Conservation (phyloP, 225 moss, liverwort and hornwort genomes). For the Neckera pumila region DNA sequence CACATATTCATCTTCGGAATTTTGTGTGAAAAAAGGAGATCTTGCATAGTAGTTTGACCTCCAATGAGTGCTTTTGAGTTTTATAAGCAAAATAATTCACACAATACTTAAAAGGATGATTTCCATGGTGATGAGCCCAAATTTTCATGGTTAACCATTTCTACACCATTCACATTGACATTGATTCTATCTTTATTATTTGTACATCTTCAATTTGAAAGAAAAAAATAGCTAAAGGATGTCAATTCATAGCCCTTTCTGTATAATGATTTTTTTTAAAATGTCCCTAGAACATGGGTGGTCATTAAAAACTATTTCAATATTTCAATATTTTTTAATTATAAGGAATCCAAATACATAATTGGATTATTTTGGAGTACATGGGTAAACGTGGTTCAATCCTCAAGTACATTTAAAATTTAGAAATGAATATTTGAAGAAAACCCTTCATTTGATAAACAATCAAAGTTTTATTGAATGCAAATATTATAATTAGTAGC, state of each 20-base stretch:
- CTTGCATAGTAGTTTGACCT: no score
- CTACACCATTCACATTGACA: neutral
- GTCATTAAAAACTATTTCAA: no score
- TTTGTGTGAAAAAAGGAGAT: no score
- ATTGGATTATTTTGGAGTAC: neutral
- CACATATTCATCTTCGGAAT: no score
- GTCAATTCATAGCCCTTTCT: neutral
- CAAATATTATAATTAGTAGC: no score
- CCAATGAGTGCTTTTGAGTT: no score
- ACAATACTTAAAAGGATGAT: no score
- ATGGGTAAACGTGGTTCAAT: neutral
- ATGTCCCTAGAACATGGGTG: neutral
- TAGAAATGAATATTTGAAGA: no score
- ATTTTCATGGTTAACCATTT: accelerated
- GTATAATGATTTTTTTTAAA: neutral
- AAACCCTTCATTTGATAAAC: no score
- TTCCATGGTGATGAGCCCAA: accelerated
- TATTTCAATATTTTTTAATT: neutral
- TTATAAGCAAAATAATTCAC: no score
- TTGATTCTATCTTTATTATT: neutral
- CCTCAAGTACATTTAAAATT: neutral
- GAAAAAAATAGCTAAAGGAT: neutral
- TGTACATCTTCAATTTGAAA: neutral
- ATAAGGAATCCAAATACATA: no score
- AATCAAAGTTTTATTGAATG: no score